Percentiles rank a stretch among this genome's conserved stretches.
phyloP scores from a whole-genome alignment of 805 yeast species.

The Spathaspora arborariae region DNA sequence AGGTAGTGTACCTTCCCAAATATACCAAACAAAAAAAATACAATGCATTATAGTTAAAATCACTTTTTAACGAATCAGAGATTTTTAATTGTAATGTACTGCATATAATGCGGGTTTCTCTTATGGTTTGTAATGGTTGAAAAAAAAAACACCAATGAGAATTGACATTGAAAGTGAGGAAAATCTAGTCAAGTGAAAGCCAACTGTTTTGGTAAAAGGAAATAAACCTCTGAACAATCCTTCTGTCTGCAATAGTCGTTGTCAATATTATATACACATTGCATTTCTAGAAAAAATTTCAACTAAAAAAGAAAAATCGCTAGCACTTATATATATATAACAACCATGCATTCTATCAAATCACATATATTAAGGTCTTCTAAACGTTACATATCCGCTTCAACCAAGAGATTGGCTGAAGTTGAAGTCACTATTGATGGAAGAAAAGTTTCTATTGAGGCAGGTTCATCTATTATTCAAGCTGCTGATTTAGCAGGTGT shows the following conservation, averaged over 20 bases:
- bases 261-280: background rate
- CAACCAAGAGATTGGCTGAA: slow-evolving; percentile 40
- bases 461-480: slow-evolving; percentile 84
- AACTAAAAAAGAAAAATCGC: background rate
- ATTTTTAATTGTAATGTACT: slow-evolving; percentile 11
- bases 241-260: background rate
- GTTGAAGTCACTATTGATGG: slow-evolving; percentile 66
- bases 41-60: too few species aligned
- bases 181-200: background rate
- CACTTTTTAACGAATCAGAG: slow-evolving; percentile 11
- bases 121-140: background rate
- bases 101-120: slow-evolving; percentile 4
- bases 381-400: slow-evolving; percentile 17
- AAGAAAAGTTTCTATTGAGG: slow-evolving; percentile 70
- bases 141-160: background rate
- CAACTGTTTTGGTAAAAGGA: background rate
- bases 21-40: background rate
- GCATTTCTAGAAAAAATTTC: background rate
- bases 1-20: background rate
- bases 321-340: background rate
- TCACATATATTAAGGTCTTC: slow-evolving; percentile 18
- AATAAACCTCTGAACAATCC: background rate
- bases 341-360: slow-evolving; percentile 13
- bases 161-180: background rate
- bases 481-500: slow-evolving; percentile 92